These are phyloP conservation scores for Acer saccharum DNA, from an alignment of 345 rosid genomes.

Conservation along the genomic window DNA sequence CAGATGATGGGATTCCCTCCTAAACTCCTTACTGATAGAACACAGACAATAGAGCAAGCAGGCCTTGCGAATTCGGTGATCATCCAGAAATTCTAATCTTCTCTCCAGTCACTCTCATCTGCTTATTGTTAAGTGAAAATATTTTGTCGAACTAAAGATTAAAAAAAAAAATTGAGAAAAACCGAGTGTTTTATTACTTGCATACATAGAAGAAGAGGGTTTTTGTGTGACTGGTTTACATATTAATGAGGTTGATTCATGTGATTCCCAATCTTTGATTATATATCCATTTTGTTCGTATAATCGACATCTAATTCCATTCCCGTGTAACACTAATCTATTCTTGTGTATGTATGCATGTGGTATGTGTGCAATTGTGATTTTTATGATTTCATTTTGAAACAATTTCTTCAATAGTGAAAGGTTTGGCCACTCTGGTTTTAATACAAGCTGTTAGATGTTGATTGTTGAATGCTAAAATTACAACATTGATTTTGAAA, in stretches of 20 bases:
- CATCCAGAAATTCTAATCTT: conserved; percentile 70
- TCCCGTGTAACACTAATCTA: too few species aligned
- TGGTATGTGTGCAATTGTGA: too few species aligned
- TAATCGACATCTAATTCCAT: too few species aligned
- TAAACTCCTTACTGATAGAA: conserved; percentile 61
- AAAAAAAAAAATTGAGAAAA: background rate
- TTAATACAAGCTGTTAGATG: too few species aligned
- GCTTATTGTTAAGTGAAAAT: conserved; percentile 13
- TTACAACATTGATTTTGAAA: too few species aligned
- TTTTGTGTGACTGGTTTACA: conserved; percentile 17
- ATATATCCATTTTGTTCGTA: background rate
- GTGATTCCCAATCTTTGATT: background rate
- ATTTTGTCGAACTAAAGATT: background rate
- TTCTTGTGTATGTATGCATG: too few species aligned
- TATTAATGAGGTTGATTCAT: conserved; percentile 18
- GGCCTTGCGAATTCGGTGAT: conserved; percentile 86
- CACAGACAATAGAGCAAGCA: conserved; percentile 74
- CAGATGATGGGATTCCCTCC: conserved; percentile 99
- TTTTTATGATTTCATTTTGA: too few species aligned
- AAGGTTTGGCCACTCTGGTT: too few species aligned
- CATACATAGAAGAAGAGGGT: conserved; percentile 14
- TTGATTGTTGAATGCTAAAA: too few species aligned
- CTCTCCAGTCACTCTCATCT: conserved; percentile 1
- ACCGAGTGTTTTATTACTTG: conserved; percentile 4
- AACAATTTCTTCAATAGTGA: too few species aligned